Conservation (phyloP, 257 asterid species). For the Plantago major region DNA sequence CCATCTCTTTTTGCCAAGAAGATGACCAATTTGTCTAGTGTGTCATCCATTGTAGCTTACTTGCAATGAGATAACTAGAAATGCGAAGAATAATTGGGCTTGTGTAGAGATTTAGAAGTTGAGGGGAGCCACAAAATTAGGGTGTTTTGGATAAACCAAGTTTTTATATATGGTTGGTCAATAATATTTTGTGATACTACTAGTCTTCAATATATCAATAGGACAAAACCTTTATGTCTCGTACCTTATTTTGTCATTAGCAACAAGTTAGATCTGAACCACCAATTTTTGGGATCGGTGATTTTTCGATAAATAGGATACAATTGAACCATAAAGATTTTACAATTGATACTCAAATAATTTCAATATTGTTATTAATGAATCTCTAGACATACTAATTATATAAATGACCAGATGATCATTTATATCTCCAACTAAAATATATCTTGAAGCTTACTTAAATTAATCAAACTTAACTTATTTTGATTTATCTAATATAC, state of each 20-base stretch:
- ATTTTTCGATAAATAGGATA: background rate
- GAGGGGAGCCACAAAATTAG: constrained; percentile 38
- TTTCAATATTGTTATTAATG: too few species aligned
- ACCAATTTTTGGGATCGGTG: constrained; percentile 8
- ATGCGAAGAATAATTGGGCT: constrained; percentile 1
- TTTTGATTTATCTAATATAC: too few species aligned
- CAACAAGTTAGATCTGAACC: constrained; percentile 6
- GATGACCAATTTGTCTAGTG: constrained; percentile 74
- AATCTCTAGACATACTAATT: too few species aligned
- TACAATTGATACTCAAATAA: too few species aligned
- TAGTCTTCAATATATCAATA: background rate
- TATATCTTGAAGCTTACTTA: too few species aligned
- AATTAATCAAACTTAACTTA: too few species aligned
- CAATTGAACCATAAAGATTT: too few species aligned
- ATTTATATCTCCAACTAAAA: too few species aligned
- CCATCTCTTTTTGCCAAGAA: constrained; percentile 92
- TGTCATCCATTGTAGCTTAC: constrained; percentile 49
- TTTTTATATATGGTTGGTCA: constrained; percentile 36
- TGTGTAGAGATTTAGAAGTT: constrained; percentile 18
- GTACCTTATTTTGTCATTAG: constrained; percentile 4
- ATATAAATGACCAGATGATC: too few species aligned
- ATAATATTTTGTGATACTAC: constrained; percentile 24
- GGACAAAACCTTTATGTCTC: constrained; percentile 9
- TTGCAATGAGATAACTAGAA: background rate
- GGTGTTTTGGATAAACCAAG: constrained; percentile 28